These are phyloP conservation scores for Prunus fruticosa DNA, from an alignment of 306 rosid genomes.

Conservation along the genomic window DNA sequence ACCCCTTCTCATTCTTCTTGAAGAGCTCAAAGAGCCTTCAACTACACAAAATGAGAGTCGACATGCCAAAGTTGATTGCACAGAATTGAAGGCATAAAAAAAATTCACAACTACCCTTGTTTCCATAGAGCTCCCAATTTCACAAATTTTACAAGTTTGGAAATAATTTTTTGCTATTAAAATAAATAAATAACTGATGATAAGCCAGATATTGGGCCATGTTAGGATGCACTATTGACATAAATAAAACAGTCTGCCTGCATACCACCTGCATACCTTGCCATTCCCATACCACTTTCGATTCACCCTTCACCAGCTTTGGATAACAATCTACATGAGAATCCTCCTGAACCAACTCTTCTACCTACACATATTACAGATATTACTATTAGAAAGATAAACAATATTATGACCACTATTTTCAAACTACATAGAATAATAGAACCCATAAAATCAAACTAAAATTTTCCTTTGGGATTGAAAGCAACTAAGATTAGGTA, in stretches of 20 bases:
- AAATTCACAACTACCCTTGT: neutral
- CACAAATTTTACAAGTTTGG: neutral
- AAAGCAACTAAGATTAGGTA: neutral
- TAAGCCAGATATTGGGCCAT: neutral
- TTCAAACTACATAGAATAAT: neutral
- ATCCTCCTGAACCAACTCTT: slow-evolving; percentile 88
- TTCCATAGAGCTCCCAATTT: neutral
- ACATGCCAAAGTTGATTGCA: neutral
- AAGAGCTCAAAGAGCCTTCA: slow-evolving; percentile 84
- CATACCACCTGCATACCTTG: slow-evolving; percentile 35
- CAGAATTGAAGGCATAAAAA: neutral
- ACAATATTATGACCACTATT: neutral
- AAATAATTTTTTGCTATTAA: neutral
- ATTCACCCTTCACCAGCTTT: slow-evolving; percentile 86
- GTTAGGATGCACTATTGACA: neutral
- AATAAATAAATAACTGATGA: neutral
- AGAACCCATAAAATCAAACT: neutral
- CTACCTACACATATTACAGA: slow-evolving; percentile 56
- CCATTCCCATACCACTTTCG: slow-evolving; percentile 97
- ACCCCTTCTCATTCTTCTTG: slow-evolving; percentile 42
- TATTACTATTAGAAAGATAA: slow-evolving; percentile 1
- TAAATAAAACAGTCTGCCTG: neutral
- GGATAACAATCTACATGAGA: slow-evolving; percentile 86
- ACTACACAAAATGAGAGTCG: slow-evolving; percentile 34
- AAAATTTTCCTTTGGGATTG: neutral